Conservation (phyloP, 164 flowering plant species). For the Aristolochia californica region DNA sequence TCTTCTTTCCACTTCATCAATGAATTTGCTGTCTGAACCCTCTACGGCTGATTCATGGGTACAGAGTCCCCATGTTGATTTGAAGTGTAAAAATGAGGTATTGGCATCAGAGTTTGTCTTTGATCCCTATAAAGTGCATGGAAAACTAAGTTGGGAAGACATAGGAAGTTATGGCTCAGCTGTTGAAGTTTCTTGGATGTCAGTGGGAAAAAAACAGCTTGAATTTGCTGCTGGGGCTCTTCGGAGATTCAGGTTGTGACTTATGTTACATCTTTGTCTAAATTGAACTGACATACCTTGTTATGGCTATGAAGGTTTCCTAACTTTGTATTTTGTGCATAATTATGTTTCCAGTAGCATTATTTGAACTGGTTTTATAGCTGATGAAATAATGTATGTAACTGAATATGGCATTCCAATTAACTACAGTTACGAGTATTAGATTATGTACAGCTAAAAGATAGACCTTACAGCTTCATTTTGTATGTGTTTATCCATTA, state of each 20-base stretch:
- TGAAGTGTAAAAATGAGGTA: conserved; percentile 32
- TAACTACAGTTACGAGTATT: no score
- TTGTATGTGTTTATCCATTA: no score
- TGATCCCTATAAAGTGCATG: conserved; percentile 66
- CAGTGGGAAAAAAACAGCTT: conserved; percentile 62
- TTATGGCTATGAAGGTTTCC: neutral
- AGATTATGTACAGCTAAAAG: no score
- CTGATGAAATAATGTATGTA: no score
- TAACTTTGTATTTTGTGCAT: no score
- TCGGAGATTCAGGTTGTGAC: conserved; percentile 47
- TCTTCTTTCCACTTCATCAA: conserved; percentile 36
- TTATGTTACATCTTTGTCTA: neutral
- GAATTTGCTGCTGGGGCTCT: conserved; percentile 73
- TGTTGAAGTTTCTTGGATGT: conserved; percentile 75
- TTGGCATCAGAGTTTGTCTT: conserved; percentile 37
- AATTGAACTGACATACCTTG: neutral
- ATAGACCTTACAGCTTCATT: no score
- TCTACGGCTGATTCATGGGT: conserved; percentile 32
- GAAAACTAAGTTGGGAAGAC: conserved; percentile 67
- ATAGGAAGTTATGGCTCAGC: conserved; percentile 55
- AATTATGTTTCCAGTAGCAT: no score
- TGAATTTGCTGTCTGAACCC: conserved; percentile 49
- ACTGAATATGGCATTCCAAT: no score
- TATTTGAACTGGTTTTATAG: no score
- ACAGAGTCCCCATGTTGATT: conserved; percentile 54